A percentile compares a stretch with the other conserved stretches of the same genome.
phyloP scores from a whole-genome alignment of 352 stramenopile genomes.

The Peronosclerospora sorghi region DNA sequence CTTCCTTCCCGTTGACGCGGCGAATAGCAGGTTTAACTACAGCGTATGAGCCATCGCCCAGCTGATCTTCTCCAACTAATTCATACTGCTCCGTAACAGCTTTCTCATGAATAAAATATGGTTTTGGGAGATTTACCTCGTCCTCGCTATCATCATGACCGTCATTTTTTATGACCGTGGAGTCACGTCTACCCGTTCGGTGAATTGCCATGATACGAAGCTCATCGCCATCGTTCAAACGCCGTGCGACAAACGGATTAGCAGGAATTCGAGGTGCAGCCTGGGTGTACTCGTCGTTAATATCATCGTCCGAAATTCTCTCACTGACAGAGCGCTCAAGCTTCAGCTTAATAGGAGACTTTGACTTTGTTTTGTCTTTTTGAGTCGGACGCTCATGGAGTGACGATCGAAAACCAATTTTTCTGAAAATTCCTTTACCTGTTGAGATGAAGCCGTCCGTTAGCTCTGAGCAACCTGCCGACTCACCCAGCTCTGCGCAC shows the following conservation, averaged over 20 bases:
- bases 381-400: slow-evolving; percentile 24
- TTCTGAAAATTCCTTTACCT: slow-evolving; percentile 80
- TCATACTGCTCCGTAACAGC: slow-evolving; percentile 84
- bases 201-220: slow-evolving; percentile 79
- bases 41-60: slow-evolving; percentile 83
- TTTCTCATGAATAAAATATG: slow-evolving; percentile 85
- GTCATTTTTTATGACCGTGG: slow-evolving; percentile 42
- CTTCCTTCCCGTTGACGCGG: slow-evolving; percentile 66
- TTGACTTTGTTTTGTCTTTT: slow-evolving; percentile 24
- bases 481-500: slow-evolving; percentile 37
- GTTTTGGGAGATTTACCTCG: slow-evolving; percentile 47
- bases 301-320: slow-evolving; percentile 26
- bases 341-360: slow-evolving; percentile 18
- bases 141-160: slow-evolving; percentile 46
- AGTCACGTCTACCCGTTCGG: slow-evolving; percentile 45
- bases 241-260: slow-evolving; percentile 76
- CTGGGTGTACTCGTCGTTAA: slow-evolving; percentile 66
- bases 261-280: slow-evolving; percentile 56
- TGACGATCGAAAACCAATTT: slow-evolving; percentile 52
- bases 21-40: slow-evolving; percentile 81
- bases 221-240: slow-evolving; percentile 69
- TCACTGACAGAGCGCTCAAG: slow-evolving; percentile 25
- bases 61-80: slow-evolving; percentile 66
- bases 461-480: slow-evolving; percentile 38
- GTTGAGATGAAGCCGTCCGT: slow-evolving; percentile 80